These are phyloP conservation scores for Jaminaea rosea DNA, from an alignment of 1,284 basidiomycete species.

Conservation along the genomic window DNA sequence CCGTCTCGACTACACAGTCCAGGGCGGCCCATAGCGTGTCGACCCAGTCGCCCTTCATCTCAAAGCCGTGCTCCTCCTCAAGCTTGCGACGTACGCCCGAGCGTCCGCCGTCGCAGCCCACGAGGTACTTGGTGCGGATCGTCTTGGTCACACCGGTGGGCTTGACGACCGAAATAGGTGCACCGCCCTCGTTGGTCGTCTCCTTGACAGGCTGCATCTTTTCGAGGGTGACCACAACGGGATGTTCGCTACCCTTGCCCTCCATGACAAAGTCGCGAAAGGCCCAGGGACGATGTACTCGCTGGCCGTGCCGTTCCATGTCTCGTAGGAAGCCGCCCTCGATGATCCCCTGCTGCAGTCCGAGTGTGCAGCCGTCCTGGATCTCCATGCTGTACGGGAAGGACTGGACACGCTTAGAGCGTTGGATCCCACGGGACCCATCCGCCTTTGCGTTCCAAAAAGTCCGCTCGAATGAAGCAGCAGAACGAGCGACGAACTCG, in stretches of 20 bases:
- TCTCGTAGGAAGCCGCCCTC: slow-evolving; percentile 48
- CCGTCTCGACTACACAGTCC: slow-evolving; percentile 41
- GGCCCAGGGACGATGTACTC: slow-evolving; percentile 42
- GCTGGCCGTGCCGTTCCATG: slow-evolving; percentile 45
- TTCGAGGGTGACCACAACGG: slow-evolving; percentile 35
- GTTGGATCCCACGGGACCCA: slow-evolving; percentile 38
- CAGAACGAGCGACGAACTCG: slow-evolving; percentile 36
- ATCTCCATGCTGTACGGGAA: slow-evolving; percentile 50
- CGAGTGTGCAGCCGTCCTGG: slow-evolving; percentile 48
- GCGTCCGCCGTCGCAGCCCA: slow-evolving; percentile 48
- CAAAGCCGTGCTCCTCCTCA: slow-evolving; percentile 25
- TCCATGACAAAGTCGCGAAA: slow-evolving; percentile 27
- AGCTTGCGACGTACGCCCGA: slow-evolving; percentile 45
- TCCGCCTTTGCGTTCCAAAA: slow-evolving; percentile 48
- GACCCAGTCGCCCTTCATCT: slow-evolving; percentile 36
- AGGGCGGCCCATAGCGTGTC: slow-evolving; percentile 42
- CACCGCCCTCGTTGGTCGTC: slow-evolving; percentile 26
- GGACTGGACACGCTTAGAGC: slow-evolving; percentile 47
- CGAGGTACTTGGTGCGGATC: slow-evolving; percentile 48
- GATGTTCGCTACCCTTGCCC: slow-evolving; percentile 23
- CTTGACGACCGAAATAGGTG: slow-evolving; percentile 31
- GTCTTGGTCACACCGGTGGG: slow-evolving; percentile 36
- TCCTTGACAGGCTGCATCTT: slow-evolving; percentile 37
- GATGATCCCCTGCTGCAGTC: slow-evolving; percentile 49
- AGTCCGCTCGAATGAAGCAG: slow-evolving; percentile 47